Percentiles rank a stretch among this genome's conserved stretches.
phyloP scores from a whole-genome alignment of 2,329 filamentous ascomycete species.

The Stachybotrys chlorohalonatus region DNA sequence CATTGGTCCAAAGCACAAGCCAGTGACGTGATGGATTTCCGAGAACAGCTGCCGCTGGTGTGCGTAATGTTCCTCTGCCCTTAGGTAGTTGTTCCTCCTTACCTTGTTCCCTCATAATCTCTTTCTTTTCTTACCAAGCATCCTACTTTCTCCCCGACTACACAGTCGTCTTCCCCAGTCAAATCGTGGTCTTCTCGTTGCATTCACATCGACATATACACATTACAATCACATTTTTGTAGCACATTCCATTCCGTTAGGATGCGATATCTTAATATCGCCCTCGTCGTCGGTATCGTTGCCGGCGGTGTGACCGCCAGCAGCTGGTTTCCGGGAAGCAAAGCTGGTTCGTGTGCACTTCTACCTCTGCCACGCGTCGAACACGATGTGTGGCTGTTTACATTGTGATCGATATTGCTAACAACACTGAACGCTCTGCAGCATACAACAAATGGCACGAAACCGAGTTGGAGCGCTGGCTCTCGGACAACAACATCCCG shows the following conservation, averaged over 20 bases:
- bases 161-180: too few relatives aligned
- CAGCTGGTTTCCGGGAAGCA: constrained; percentile 69
- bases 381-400: neutral
- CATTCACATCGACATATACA: too few relatives aligned
- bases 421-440: constrained; percentile 24
- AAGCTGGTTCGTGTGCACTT: constrained; percentile 55
- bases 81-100: too few relatives aligned
- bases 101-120: too few relatives aligned
- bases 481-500: constrained; percentile 83
- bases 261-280: constrained; percentile 71
- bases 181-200: too few relatives aligned
- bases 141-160: too few relatives aligned
- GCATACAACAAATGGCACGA: constrained; percentile 99
- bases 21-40: constrained; percentile 19
- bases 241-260: neutral
- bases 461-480: constrained; percentile 94
- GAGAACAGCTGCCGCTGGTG: too few relatives aligned
- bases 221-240: neutral
- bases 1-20: constrained; percentile 10
- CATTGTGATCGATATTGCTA: neutral
- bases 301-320: constrained; percentile 62
- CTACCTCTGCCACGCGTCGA: neutral
- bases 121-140: too few relatives aligned
- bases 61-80: too few relatives aligned
- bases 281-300: constrained; percentile 64